phyloP scores from a whole-genome alignment of 1,139 yeast genomes.

The Casaregolazyma suthepensis region DNA sequence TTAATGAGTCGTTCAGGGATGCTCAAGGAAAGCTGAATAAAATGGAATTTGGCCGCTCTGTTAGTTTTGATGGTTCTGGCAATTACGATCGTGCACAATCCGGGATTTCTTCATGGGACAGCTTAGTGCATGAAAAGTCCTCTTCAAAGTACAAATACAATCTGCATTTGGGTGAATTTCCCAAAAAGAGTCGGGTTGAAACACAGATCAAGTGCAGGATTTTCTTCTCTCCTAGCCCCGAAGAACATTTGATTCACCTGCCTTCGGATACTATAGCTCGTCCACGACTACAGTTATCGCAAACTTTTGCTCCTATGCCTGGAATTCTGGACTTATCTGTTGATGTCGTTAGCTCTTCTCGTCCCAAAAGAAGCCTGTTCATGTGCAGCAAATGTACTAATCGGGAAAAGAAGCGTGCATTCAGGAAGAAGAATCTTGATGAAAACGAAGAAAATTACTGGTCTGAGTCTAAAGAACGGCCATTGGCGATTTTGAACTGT shows the following conservation, averaged over 20 bases:
- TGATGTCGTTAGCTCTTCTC: conserved; percentile 36
- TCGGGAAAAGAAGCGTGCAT: conserved; percentile 89
- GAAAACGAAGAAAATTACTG: conserved; percentile 68
- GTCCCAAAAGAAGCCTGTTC: conserved; percentile 49
- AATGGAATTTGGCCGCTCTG: conserved; percentile 19
- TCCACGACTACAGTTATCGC: conserved; percentile 61
- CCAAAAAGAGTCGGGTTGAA: conserved; percentile 82
- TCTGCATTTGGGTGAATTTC: conserved; percentile 56
- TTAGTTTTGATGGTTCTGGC: not conserved
- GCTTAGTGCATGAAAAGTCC: conserved; percentile 2
- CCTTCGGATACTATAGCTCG: conserved; percentile 86
- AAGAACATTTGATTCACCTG: conserved; percentile 62
- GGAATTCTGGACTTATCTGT: conserved; percentile 32
- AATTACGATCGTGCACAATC: not conserved
- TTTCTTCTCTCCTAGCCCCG: conserved; percentile 65
- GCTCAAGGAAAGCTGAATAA: conserved; percentile 18
- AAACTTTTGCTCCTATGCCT: conserved; percentile 30
- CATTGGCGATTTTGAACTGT: conserved; percentile 86
- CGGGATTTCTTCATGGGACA: conserved; percentile 10
- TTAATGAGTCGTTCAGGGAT: conserved; percentile 13
- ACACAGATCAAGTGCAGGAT: conserved; percentile 82
- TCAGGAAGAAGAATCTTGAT: conserved; percentile 63
- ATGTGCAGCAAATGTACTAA: conserved; percentile 85
- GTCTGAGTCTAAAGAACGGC: conserved; percentile 63
- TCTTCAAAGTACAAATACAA: conserved; percentile 41